Conservation (phyloP, 495 filamentous ascomycete species). For the Neurospora sp. region DNA sequence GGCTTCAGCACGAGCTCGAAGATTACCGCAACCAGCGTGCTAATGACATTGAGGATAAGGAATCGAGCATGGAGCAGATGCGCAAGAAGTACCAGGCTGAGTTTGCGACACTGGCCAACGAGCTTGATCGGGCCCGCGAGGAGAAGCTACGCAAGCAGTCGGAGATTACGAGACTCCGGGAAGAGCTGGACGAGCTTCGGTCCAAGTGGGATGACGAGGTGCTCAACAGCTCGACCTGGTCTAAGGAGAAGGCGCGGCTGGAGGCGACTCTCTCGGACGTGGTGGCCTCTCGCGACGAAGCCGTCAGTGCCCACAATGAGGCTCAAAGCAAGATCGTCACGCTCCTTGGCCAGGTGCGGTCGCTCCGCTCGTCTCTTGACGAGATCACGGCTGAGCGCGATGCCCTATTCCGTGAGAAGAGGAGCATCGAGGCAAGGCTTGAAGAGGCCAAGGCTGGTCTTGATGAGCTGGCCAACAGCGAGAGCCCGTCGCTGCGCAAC, state of each 20-base stretch:
- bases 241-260: slow-evolving; percentile 90
- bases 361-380: slow-evolving; percentile 72
- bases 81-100: slow-evolving; percentile 95
- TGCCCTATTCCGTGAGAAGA: slow-evolving; percentile 77
- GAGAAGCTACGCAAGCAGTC: slow-evolving; percentile 53
- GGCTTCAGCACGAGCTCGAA: slow-evolving; percentile 94
- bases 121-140: slow-evolving; percentile 88
- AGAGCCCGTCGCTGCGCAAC: slow-evolving; percentile 83
- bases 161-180: slow-evolving; percentile 67
- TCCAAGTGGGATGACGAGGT: slow-evolving; percentile 99
- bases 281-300: slow-evolving; percentile 82
- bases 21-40: slow-evolving; percentile 92
- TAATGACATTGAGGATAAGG: slow-evolving; percentile 94
- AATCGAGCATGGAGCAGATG: slow-evolving; percentile 92
- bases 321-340: slow-evolving; percentile 85
- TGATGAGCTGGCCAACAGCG: slow-evolving; percentile 80
- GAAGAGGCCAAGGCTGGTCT: slow-evolving; percentile 80
- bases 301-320: slow-evolving; percentile 85
- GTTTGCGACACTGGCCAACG: slow-evolving; percentile 76
- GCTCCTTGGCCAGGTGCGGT: slow-evolving; percentile 83
- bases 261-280: slow-evolving; percentile 88
- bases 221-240: slow-evolving; percentile 94
- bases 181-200: slow-evolving; percentile 89
- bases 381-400: slow-evolving; percentile 82
- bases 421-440: slow-evolving; percentile 75